phyloP scores from a whole-genome alignment of 2,329 filamentous ascomycete species.

The Rugonectria rugulosa region DNA sequence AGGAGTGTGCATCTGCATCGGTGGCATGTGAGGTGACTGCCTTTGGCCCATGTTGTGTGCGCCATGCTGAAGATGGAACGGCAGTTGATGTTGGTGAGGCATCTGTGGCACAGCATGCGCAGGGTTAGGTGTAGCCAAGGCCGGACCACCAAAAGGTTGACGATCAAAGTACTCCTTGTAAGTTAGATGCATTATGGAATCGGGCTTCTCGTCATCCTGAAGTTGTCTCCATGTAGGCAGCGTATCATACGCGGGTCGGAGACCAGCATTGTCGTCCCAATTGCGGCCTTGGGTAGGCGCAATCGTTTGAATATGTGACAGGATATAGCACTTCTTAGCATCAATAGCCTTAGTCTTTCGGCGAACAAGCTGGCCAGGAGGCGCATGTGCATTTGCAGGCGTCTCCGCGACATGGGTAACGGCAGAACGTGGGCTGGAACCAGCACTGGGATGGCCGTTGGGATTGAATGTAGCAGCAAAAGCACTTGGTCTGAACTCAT shows the following conservation, averaged over 20 bases:
- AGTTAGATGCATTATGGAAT: slow-evolving; percentile 69
- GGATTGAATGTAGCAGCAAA: slow-evolving; percentile 84
- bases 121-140: slow-evolving; percentile 73
- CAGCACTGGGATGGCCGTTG: slow-evolving; percentile 67
- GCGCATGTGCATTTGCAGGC: slow-evolving; percentile 27
- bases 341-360: slow-evolving; percentile 78
- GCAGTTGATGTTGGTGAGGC: slow-evolving; percentile 84
- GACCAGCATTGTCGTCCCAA: slow-evolving; percentile 80
- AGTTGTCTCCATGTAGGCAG: slow-evolving; percentile 82
- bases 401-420: slow-evolving; percentile 57
- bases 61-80: slow-evolving; percentile 81
- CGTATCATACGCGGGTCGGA: slow-evolving; percentile 85
- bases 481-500: slow-evolving; percentile 87
- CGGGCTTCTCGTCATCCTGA: slow-evolving; percentile 73
- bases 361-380: slow-evolving; percentile 61
- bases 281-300: slow-evolving; percentile 63
- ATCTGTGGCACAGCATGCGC: slow-evolving; percentile 75
- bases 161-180: slow-evolving; percentile 84
- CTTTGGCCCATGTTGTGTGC: slow-evolving; percentile 72
- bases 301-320: slow-evolving; percentile 62
- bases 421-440: slow-evolving; percentile 74
- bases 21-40: slow-evolving; percentile 77
- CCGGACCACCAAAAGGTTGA: slow-evolving; percentile 60
- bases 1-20: slow-evolving; percentile 78
- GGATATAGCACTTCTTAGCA: slow-evolving; percentile 70